Conservation (phyloP, 345 rosid genomes). For the Cardamine resedifolia region DNA sequence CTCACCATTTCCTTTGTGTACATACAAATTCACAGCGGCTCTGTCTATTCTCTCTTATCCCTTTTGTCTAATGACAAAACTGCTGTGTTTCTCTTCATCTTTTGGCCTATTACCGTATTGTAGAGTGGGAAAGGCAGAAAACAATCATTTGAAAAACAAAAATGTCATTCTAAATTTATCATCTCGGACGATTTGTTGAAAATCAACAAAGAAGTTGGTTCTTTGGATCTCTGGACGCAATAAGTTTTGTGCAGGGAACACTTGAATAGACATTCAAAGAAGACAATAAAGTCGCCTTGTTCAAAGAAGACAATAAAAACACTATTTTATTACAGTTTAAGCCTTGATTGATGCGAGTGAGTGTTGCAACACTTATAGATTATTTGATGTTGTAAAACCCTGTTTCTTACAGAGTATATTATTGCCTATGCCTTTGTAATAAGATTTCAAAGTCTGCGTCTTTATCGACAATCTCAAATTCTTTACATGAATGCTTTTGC, state of each 20-base stretch:
- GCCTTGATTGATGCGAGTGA: too few relatives aligned
- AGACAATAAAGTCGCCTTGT: not conserved
- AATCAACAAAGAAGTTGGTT: conserved; percentile 1
- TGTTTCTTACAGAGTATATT: not conserved
- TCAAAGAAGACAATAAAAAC: too few relatives aligned
- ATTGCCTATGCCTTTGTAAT: not conserved
- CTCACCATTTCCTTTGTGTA: conserved; percentile 31
- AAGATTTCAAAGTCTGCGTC: conserved; percentile 2
- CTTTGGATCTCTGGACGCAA: not conserved
- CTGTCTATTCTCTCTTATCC: not conserved
- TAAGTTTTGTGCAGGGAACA: not conserved
- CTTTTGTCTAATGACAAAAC: not conserved
- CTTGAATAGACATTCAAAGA: not conserved
- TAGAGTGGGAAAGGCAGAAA: not conserved
- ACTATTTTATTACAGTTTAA: too few relatives aligned
- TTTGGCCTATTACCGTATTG: not conserved
- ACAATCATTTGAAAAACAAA: conserved; percentile 6
- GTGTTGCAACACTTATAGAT: too few relatives aligned
- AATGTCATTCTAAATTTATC: not conserved
- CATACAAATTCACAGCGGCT: conserved; percentile 29
- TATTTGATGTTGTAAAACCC: not conserved
- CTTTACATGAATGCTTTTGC: conserved; percentile 19
- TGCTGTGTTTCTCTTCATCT: conserved; percentile 20
- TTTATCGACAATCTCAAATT: conserved; percentile 1
- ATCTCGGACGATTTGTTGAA: not conserved